Conservation (phyloP, 768 basidiomycete genomes). For the Pleurotus tuoliensis region DNA sequence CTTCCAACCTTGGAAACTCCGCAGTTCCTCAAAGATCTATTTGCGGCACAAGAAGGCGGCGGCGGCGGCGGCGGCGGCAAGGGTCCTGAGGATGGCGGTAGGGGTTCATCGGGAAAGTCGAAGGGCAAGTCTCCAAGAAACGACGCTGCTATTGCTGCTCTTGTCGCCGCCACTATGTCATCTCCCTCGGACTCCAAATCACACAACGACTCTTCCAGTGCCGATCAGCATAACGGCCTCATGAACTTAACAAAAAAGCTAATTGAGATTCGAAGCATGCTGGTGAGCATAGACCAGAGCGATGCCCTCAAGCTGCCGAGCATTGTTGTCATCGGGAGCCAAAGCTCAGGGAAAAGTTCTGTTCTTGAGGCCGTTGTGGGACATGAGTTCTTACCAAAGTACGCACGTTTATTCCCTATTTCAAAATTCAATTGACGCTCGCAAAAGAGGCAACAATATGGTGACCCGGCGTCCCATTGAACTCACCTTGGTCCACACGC, state of each 20-base stretch:
- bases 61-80: conserved; percentile 28
- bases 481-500: conserved; percentile 92
- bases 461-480: conserved; percentile 98
- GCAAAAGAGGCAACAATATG: conserved; percentile 94
- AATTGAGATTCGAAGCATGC: conserved; percentile 92
- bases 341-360: conserved; percentile 97
- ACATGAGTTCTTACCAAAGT: conserved; percentile 98
- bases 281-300: conserved; percentile 95
- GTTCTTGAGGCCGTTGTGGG: conserved; percentile 97
- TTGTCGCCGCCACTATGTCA: conserved; percentile 75
- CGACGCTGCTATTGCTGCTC: conserved; percentile 63
- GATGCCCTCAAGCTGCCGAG: conserved; percentile 93
- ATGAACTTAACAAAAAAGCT: conserved; percentile 93
- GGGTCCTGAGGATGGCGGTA: conserved; percentile 24
- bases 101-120: conserved; percentile 21
- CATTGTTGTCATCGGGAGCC: conserved; percentile 97
- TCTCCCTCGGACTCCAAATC: conserved; percentile 63
- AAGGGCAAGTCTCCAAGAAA: conserved; percentile 53
- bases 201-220: conserved; percentile 25
- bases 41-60: conserved; percentile 29
- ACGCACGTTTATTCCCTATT: conserved; percentile 25
- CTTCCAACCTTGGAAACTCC: conserved; percentile 49
- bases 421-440: not conserved
- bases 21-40: conserved; percentile 71
- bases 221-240: conserved; percentile 72